These are phyloP conservation scores for Beauveria pseudobassiana DNA, from an alignment of 2,329 filamentous ascomycete species.

Conservation along the genomic window DNA sequence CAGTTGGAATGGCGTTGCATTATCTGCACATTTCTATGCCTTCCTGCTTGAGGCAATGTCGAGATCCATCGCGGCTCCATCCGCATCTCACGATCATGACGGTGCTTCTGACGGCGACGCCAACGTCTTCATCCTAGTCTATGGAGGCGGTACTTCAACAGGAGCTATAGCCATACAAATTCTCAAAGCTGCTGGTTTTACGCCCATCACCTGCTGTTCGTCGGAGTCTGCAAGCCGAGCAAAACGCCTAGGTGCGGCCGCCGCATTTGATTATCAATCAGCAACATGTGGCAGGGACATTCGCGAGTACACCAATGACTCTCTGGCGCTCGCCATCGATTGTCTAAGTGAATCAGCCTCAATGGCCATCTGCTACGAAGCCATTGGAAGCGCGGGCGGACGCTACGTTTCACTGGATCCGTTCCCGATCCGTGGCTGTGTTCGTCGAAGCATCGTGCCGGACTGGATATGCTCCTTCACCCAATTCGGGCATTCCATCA, in stretches of 20 bases:
- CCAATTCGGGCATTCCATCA: background rate
- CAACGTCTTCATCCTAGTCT: constrained; percentile 19
- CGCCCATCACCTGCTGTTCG: background rate
- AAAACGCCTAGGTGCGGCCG: constrained; percentile 7
- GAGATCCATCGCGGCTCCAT: background rate
- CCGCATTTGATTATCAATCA: constrained; percentile 16
- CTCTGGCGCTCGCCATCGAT: constrained; percentile 14
- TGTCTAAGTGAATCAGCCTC: constrained; percentile 13
- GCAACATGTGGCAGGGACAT: constrained; percentile 16
- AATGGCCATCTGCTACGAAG: constrained; percentile 13
- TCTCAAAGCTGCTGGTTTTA: background rate
- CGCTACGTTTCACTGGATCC: background rate
- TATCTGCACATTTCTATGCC: background rate
- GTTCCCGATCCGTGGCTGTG: background rate
- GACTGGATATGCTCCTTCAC: background rate
- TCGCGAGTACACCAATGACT: constrained; percentile 15
- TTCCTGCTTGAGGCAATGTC: background rate
- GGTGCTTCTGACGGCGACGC: background rate
- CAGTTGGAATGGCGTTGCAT: background rate
- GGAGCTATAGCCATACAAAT: constrained; percentile 22
- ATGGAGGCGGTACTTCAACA: constrained; percentile 22
- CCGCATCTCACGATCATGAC: background rate
- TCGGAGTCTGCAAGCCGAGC: background rate
- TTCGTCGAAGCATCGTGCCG: background rate
- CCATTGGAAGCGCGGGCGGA: background rate